These are phyloP conservation scores for Amanita muscaria DNA, from an alignment of 768 basidiomycete genomes.

Conservation along the genomic window DNA sequence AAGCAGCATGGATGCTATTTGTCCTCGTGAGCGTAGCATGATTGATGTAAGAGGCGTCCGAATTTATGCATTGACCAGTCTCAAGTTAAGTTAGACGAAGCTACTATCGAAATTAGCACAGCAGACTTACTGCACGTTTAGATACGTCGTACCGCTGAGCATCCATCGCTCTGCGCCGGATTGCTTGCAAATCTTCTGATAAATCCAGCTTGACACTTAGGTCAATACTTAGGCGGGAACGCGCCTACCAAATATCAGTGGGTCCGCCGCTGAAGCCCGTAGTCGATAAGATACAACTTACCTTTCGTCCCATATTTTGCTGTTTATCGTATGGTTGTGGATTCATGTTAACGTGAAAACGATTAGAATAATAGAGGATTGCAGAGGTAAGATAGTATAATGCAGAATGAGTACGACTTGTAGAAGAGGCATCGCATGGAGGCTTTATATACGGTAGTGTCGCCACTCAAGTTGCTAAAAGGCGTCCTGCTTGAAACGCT, in stretches of 20 bases:
- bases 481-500: conserved; percentile 7
- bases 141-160: conserved; percentile 23
- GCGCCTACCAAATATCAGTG: background rate
- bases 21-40: too few relatives aligned
- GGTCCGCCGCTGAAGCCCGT: too few relatives aligned
- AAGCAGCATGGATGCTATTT: background rate
- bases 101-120: too few relatives aligned
- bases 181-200: conserved; percentile 4
- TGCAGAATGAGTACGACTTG: too few relatives aligned
- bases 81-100: too few relatives aligned
- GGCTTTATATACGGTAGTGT: background rate
- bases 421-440: background rate
- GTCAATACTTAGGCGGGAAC: conserved; percentile 5
- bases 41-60: too few relatives aligned
- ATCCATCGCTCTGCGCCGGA: conserved; percentile 16
- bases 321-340: conserved; percentile 2
- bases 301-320: conserved; percentile 5
- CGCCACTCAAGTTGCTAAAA: background rate
- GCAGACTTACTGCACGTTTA: conserved; percentile 15
- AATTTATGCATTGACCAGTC: too few relatives aligned
- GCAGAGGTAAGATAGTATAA: too few relatives aligned
- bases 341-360: background rate
- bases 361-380: too few relatives aligned
- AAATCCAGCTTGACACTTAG: conserved; percentile 6
- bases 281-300: background rate